Base-by-base conservation (phyloP, 75 land plant species). In the Cunninghamia lanceolata region DNA sequence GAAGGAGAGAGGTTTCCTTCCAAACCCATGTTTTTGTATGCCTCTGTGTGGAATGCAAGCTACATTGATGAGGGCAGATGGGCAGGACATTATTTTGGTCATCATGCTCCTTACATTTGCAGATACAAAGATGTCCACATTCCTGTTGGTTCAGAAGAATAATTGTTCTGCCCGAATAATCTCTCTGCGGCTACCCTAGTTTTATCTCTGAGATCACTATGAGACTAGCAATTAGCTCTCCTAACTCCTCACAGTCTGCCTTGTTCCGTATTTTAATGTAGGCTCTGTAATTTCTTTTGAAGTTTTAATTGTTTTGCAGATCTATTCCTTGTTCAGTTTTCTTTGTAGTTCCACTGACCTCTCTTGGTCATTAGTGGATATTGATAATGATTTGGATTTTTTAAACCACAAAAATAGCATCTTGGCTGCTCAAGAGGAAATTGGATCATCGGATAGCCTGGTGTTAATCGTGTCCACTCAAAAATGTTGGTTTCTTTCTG, bases 41-140 rank as follows among this genome's bases (percentile, higher is more conserved):
- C 95, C 8, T 94, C 96, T 30, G 96, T 94, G 59, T 93, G 96
- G 96, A 91, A 94, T 87, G 96, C 96, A 2, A 92, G 93, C 80
- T 83, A 89, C 75, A 86, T 93, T 76, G 89, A 94, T 85, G 92
- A 92, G 40, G 95, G 92, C n/a, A 79, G 89, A 83, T 93, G 95
- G 95, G 88, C 91, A 9, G 95, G 95, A 13, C 34, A 66, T 16
- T 94, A 91, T 52, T 82, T 73, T 0, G 95, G 95, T 1, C 87
- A 73, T 56, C 91, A 94, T 68, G 93, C 93, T 36, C 95, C 95
- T 28, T 94, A 94, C 84, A 59, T 90, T 46, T 94, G 95, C 88
- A 86, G 40, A 40, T 94, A 93, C 84, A 93, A 86, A 80, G 92
- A 94, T 74, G 89, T 91, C n/a, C 79, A 79, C 53, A 87, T 92